Base-by-base conservation (phyloP, 805 yeast species). In the Tetrapisispora nanseiensis region DNA sequence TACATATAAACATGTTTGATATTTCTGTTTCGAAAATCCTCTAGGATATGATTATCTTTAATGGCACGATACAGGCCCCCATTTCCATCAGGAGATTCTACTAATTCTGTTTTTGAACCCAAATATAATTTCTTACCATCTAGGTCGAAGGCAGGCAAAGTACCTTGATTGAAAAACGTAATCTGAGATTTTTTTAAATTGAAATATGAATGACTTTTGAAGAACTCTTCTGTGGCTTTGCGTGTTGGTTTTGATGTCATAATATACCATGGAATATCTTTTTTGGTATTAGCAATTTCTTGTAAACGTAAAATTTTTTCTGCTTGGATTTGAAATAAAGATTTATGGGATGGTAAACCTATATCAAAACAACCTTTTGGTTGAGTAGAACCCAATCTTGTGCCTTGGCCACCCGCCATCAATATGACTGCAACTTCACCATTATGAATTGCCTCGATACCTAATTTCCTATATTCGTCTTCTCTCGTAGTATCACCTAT, bases 391-490 rank as follows among this genome's bases (percentile, higher is more conserved):
- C 98, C 98, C 42, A 92, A 70, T 48, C 99, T 73, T 7, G 97
- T 84, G 26, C 99, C 99, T 63, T 92, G 98, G 39, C 99, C 99
- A 43, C 99, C 99, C 11, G 99, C 97, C 84, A 92, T 82, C 40
- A 92, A 69, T 33, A 92, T 70, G 5, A 92, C 90, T 27, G 86
- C 98, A 20, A 90, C 97, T 55, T 82, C 76, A 49, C 81, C 81
- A 12, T 68, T 61, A 15, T 75, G 62, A 41, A 92, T 80, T 24
- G 90, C 83, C 21, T 76, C 67, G 15, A 80, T 61, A 12, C 98
- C 99, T 13, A 65, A 33, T 2, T 61, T 43, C 19, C 54, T 50
- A 76, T 81, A 82, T 55, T 72, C 63, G 9, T 46, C 44, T 6
- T 56, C 46, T 22, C 59, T 47, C 8, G 59, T 52, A 11, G 46